phyloP scores from a whole-genome alignment of 768 basidiomycete species.

The Leucosporidium creatinivorum region DNA sequence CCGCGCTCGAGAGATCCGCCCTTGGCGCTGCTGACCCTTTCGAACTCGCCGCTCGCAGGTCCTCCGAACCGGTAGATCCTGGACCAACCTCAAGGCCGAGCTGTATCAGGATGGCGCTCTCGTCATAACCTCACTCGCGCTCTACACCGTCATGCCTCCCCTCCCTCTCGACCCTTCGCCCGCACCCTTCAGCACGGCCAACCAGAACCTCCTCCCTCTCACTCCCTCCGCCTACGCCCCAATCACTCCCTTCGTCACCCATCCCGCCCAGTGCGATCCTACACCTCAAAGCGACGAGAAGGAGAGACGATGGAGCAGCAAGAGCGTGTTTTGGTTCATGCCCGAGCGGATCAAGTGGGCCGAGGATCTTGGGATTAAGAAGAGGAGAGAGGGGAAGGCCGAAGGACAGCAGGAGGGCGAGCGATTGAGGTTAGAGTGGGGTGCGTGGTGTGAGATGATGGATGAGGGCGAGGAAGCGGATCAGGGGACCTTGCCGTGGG shows the following conservation, averaged over 20 bases:
- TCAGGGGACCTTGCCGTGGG: not conserved
- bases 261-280: not conserved
- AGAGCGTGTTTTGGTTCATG: not conserved
- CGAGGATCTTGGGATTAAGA: not conserved
- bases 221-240: not conserved
- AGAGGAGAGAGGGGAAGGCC: not conserved
- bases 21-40: no score
- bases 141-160: not conserved
- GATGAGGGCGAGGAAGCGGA: not conserved
- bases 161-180: not conserved
- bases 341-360: not conserved
- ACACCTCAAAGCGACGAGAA: not conserved
- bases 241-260: not conserved
- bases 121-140: not conserved
- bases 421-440: not conserved
- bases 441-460: slow-evolving; percentile 1
- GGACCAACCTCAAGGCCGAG: no score
- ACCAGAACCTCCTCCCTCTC: slow-evolving; percentile 2
- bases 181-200: not conserved
- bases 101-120: not conserved
- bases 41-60: no score
- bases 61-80: no score
- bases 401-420: not conserved
- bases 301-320: not conserved
- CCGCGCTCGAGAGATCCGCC: no score